Base-by-base conservation (phyloP, 352 stramenopile genomes). In the Globisporangium okanoganense region DNA sequence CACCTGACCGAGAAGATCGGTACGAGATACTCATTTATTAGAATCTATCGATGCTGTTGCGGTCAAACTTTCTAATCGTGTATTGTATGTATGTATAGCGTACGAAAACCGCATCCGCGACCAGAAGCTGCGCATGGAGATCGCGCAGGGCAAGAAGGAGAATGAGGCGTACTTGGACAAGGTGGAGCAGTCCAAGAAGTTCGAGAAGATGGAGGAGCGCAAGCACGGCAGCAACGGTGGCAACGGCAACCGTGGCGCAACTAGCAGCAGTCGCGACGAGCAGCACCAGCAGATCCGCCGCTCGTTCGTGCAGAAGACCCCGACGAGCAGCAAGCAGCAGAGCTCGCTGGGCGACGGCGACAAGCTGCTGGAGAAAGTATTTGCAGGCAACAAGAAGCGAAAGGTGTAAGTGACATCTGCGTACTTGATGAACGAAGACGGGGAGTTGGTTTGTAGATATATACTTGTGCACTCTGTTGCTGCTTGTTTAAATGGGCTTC, bases 1-100 rank as follows among this genome's bases (percentile, higher is more conserved):
- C 94, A 99, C 66, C 74, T 99, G 38, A 99, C 96, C 3, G 97
- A 99, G 76, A 99, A 99, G 73, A 94, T 99, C 62, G 95, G 61
- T 75, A 86, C 20, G 91, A 4, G 20, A 33, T 33, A 3, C 16
- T 10, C 40, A 88, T 64, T 84, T 59, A 35, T 56, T 62, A 6
- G 5, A 5, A 7, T 55, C 5, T 29, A 20, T 36, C 14, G 22
- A 14, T 45, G 20, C 5, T 36, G 8, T 24, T 56, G 25, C 25
- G 5, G 64, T 13, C 13, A 33, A 8, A 7, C 6, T 18, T 25
- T 47, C 7, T 59, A 24, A 40, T 33, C 33, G 1, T 53, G 14
- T 47, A 33, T 25, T 50, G 31, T 31, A 33, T 25, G 8, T 56
- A 1, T 53, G 22, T 66, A 13, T 25, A 74, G 69, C 83, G 6